phyloP scores from a whole-genome alignment of 1,284 basidiomycete species.

The Marasmius tenuissimus region DNA sequence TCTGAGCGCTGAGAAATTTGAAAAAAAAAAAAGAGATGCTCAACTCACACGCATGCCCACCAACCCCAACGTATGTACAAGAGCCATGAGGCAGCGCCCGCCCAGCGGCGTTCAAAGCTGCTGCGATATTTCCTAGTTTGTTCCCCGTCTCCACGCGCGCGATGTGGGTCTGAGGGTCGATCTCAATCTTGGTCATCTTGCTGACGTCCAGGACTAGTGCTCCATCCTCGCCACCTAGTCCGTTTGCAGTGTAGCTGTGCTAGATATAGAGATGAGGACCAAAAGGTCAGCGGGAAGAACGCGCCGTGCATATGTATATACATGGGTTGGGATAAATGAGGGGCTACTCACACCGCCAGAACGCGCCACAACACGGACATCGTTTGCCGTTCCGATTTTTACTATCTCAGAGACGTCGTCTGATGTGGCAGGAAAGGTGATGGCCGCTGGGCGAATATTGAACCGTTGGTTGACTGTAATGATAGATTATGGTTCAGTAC shows the following conservation, averaged over 20 bases:
- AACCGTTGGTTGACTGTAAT: neutral
- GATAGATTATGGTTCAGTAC: neutral
- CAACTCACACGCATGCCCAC: slow-evolving; percentile 22
- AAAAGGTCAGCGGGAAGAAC: neutral
- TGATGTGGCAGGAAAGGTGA: neutral
- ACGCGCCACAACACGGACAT: neutral
- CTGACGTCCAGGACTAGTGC: slow-evolving; percentile 26
- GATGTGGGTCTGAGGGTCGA: slow-evolving; percentile 11
- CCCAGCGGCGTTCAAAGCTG: slow-evolving; percentile 23
- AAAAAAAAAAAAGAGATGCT: neutral
- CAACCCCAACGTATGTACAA: slow-evolving; percentile 27
- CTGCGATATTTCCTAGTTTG: slow-evolving; percentile 26
- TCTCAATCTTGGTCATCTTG: slow-evolving; percentile 19
- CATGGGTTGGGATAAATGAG: slow-evolving; percentile 12
- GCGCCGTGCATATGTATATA: slow-evolving; percentile 10
- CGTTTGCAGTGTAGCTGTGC: slow-evolving; percentile 26
- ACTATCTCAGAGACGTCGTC: neutral
- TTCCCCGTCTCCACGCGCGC: slow-evolving; percentile 24
- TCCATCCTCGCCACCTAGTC: slow-evolving; percentile 22
- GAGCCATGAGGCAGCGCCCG: slow-evolving; percentile 30
- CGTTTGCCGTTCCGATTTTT: neutral
- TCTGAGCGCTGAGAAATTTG: neutral
- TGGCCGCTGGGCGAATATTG: neutral
- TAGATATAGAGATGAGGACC: slow-evolving; percentile 7
- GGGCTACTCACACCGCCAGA: neutral